These are phyloP conservation scores for Manihot esculenta DNA, from an alignment of 441 rosid genomes.

Conservation along the genomic window DNA sequence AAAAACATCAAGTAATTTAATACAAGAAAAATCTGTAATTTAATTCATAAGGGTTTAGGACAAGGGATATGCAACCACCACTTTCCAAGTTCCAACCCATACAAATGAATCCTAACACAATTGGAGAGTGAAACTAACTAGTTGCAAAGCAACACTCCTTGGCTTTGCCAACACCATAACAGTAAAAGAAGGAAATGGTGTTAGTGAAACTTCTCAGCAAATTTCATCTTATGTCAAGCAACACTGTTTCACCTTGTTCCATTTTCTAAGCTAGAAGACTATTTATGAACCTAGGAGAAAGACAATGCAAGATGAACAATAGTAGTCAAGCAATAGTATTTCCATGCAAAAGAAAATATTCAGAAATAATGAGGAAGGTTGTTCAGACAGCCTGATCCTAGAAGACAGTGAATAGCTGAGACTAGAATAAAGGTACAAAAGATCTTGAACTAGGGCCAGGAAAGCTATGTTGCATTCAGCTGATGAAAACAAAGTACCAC, in stretches of 20 bases:
- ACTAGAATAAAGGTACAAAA: constrained; percentile 8
- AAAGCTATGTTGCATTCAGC: constrained; percentile 17
- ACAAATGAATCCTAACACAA: neutral
- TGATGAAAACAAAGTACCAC: constrained; percentile 17
- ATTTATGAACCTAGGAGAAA: neutral
- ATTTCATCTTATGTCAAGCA: neutral
- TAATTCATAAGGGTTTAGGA: neutral
- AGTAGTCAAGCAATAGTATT: neutral
- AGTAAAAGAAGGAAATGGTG: neutral
- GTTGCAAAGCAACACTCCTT: neutral
- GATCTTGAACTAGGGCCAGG: constrained; percentile 17
- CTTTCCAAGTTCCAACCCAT: neutral
- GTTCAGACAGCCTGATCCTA: constrained; percentile 11
- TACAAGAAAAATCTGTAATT: no score
- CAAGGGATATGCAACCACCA: neutral
- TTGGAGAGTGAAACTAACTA: neutral
- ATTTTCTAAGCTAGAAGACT: neutral
- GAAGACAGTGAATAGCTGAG: constrained; percentile 9
- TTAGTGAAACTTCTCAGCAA: neutral
- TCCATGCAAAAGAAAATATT: neutral
- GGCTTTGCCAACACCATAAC: neutral
- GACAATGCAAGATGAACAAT: neutral
- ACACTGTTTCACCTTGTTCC: neutral
- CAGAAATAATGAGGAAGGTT: neutral
- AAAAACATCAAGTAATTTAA: no score